These are phyloP conservation scores for Endothia cerciana DNA, from an alignment of 2,329 filamentous ascomycete genomes.

Conservation along the genomic window DNA sequence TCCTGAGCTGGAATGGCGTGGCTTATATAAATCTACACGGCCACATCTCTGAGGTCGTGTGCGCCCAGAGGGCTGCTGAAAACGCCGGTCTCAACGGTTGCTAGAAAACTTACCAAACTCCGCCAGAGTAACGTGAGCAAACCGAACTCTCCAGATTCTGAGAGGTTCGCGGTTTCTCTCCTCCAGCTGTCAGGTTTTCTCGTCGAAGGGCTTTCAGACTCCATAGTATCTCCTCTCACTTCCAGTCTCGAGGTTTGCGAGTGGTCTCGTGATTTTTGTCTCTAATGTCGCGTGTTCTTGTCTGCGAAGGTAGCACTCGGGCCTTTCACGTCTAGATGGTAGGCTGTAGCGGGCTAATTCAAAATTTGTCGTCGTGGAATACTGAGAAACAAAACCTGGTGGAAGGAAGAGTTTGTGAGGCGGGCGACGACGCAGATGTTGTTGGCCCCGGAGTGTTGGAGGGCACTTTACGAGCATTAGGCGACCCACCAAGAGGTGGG, in stretches of 20 bases:
- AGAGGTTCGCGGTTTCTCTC: constrained; percentile 1
- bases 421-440: neutral
- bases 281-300: neutral
- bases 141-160: neutral
- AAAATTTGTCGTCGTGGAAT: neutral
- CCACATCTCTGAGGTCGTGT: neutral
- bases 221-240: neutral
- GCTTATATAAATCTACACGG: neutral
- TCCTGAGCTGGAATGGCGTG: neutral
- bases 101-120: neutral
- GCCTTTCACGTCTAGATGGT: no score
- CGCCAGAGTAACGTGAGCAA: neutral
- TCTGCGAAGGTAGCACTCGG: no score
- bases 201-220: neutral
- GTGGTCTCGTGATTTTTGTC: neutral
- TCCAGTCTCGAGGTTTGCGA: neutral
- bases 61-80: no score
- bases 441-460: constrained; percentile 12
- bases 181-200: constrained; percentile 5
- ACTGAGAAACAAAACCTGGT: neutral
- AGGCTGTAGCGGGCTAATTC: neutral
- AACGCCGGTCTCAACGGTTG: neutral
- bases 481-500: constrained; percentile 27
- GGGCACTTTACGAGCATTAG: constrained; percentile 2
- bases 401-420: neutral